Conservation (phyloP, 2,329 filamentous ascomycete genomes). For the Pseudocercospora musae region DNA sequence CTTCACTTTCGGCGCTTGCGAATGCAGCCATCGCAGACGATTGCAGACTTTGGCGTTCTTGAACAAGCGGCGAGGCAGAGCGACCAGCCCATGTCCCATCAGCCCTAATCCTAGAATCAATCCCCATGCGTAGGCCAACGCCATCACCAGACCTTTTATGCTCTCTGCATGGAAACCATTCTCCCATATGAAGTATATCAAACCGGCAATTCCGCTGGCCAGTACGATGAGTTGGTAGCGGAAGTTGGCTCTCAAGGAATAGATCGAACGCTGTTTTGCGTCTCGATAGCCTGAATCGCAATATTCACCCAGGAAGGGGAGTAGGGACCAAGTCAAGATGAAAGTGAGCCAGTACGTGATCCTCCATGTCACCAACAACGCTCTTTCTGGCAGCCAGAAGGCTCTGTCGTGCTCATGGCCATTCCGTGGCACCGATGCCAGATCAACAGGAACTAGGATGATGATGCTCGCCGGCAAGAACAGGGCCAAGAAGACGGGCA, state of each 20-base stretch:
- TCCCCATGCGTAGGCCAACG: constrained; percentile 91
- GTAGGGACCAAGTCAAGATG: constrained; percentile 89
- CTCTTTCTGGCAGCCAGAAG: constrained; percentile 78
- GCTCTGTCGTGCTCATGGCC: constrained; percentile 56
- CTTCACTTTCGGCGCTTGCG: constrained; percentile 73
- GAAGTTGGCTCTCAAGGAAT: constrained; percentile 82
- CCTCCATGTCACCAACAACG: constrained; percentile 84
- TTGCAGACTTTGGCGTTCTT: constrained; percentile 74
- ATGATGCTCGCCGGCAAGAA: constrained; percentile 89
- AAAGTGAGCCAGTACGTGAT: constrained; percentile 98
- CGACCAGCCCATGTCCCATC: constrained; percentile 95
- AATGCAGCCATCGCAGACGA: constrained; percentile 71
- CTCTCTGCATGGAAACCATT: constrained; percentile 70
- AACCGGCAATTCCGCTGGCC: constrained; percentile 64
- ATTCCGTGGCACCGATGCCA: constrained; percentile 70
- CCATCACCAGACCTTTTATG: constrained; percentile 85
- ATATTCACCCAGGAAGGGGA: constrained; percentile 91
- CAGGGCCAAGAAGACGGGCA: constrained; percentile 94
- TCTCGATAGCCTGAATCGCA: constrained; percentile 91
- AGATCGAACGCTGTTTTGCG: constrained; percentile 72
- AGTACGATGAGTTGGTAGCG: constrained; percentile 83
- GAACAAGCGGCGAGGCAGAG: constrained; percentile 78
- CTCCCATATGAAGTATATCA: constrained; percentile 78
- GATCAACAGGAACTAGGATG: constrained; percentile 89
- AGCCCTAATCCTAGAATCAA: constrained; percentile 89